Conservation (phyloP, 2,329 filamentous ascomycete genomes). For the Talaromyces pinophilus region DNA sequence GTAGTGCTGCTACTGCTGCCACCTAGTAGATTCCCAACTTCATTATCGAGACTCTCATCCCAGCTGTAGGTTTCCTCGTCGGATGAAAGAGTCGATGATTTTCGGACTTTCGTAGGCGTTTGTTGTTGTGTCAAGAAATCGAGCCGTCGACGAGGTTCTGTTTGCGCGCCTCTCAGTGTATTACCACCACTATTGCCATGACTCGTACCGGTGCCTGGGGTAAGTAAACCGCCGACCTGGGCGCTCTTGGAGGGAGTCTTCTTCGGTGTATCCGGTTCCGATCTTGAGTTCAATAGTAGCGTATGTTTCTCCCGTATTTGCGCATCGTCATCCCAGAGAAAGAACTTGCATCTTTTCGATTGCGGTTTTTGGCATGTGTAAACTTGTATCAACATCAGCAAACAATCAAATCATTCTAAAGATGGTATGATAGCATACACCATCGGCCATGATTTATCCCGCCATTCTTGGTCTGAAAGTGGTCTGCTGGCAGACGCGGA, state of each 20-base stretch:
- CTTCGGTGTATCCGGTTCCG: conserved; percentile 41
- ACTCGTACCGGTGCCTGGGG: conserved; percentile 35
- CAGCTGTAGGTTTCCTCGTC: conserved; percentile 41
- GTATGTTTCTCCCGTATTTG: conserved; percentile 54
- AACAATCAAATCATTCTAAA: not conserved
- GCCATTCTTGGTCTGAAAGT: conserved; percentile 60
- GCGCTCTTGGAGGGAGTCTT: conserved; percentile 30
- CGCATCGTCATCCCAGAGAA: conserved; percentile 63
- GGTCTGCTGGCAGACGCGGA: conserved; percentile 55
- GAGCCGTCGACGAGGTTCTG: not conserved
- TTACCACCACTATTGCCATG: not conserved
- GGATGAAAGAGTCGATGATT: conserved; percentile 26
- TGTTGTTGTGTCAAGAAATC: not conserved
- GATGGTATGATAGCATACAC: conserved; percentile 41
- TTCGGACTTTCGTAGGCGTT: conserved; percentile 12
- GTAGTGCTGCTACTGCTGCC: conserved; percentile 7
- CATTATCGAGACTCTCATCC: conserved; percentile 39
- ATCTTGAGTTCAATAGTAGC: conserved; percentile 52
- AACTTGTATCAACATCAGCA: conserved; percentile 36
- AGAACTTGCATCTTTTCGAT: conserved; percentile 57
- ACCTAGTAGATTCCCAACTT: conserved; percentile 28
- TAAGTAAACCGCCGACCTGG: conserved; percentile 32
- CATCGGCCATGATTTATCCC: conserved; percentile 58
- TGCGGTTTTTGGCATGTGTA: conserved; percentile 59
- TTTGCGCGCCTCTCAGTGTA: not conserved